Evolutionary conservation across 495 filamentous ascomycete species (phyloP).

Genomic region (Endocarpon pusillum): DNA sequence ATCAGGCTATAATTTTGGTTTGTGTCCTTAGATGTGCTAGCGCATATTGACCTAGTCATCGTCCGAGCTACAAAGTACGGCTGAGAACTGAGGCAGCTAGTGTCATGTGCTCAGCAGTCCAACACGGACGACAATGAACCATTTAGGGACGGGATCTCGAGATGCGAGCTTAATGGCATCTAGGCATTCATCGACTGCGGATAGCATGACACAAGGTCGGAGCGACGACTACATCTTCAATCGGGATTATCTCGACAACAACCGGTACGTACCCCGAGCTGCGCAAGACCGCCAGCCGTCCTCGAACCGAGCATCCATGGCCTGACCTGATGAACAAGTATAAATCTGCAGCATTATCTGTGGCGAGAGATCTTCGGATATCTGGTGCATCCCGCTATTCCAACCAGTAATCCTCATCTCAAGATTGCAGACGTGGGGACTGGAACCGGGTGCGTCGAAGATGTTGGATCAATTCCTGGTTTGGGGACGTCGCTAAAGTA

Average conservation of each 20-base stretch:
- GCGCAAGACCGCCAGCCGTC: not conserved
- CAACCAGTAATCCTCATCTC: constrained; percentile 9
- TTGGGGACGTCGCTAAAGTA: not conserved
- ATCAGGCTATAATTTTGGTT: too few species aligned
- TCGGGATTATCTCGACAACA: not conserved
- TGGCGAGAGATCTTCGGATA: constrained; percentile 16
- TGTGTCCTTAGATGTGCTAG: too few species aligned
- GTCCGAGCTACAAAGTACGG: too few species aligned
- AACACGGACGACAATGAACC: not conserved
- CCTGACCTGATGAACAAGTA: constrained; percentile 3
- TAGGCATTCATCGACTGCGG: not conserved
- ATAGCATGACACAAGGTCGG: not conserved
- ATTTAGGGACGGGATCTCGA: not conserved
- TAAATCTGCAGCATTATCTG: constrained; percentile 14
- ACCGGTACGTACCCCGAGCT: not conserved
- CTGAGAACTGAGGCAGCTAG: too few species aligned
- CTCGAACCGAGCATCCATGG: not conserved
- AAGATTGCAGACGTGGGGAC: constrained; percentile 19
- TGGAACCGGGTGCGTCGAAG: constrained; percentile 16
- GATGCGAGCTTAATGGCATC: not conserved
- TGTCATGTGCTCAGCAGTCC: too few species aligned
- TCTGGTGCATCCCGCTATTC: constrained; percentile 13
- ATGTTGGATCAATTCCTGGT: not conserved
- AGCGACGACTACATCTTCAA: not conserved
- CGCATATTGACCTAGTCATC: too few species aligned